Conservation (phyloP, 2,329 filamentous ascomycete species). For the Trichoderma lentiforme region DNA sequence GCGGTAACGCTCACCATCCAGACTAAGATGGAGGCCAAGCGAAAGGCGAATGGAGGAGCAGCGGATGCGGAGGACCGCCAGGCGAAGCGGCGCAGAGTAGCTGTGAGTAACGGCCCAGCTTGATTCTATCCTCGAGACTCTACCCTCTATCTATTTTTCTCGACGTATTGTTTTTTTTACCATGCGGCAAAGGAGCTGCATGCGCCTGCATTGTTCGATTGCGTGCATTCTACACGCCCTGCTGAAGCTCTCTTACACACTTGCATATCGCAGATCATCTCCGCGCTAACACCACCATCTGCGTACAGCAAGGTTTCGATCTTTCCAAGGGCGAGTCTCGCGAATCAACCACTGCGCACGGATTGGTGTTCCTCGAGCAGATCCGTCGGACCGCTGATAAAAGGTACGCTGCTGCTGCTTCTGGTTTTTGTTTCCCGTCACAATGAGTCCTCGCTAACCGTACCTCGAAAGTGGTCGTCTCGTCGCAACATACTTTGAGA, state of each 20-base stretch:
- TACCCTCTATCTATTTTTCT: neutral
- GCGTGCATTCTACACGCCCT: neutral
- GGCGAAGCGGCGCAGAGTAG: conserved; percentile 53
- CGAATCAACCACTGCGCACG: conserved; percentile 68
- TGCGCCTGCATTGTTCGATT: neutral
- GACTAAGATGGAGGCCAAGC: conserved; percentile 53
- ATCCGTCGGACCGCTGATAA: conserved; percentile 77
- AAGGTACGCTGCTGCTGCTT: conserved; percentile 53
- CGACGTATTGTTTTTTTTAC: neutral
- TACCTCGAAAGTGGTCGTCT: conserved; percentile 57
- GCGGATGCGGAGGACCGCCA: conserved; percentile 51
- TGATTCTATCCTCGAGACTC: neutral
- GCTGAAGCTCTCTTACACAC: neutral
- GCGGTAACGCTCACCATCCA: conserved; percentile 24
- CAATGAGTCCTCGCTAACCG: conserved; percentile 21
- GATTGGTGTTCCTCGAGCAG: conserved; percentile 69
- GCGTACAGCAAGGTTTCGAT: conserved; percentile 39
- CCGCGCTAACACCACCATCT: conserved; percentile 12
- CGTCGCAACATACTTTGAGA: conserved; percentile 73
- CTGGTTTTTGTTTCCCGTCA: neutral
- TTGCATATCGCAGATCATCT: neutral
- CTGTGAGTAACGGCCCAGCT: conserved; percentile 39
- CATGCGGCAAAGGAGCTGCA: neutral
- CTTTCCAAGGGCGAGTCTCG: conserved; percentile 56
- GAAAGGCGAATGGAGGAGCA: conserved; percentile 48